These are phyloP conservation scores for Vitis rotundifolia DNA, from an alignment of 164 flowering plant species.

Conservation along the genomic window DNA sequence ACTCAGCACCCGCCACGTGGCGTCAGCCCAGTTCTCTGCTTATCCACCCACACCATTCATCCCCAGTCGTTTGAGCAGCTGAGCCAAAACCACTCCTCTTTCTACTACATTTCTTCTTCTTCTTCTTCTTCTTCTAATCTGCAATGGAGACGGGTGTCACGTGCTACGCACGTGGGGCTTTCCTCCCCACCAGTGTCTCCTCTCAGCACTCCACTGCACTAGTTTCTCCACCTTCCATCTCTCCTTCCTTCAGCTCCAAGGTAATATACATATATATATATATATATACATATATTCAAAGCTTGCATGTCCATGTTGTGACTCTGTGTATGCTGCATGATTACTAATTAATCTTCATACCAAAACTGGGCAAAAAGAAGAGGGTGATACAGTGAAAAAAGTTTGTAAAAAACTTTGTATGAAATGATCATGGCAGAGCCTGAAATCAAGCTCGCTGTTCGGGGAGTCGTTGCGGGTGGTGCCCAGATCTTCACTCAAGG, in stretches of 20 bases:
- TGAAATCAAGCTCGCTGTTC: conserved; percentile 70
- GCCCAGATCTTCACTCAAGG: conserved; percentile 53
- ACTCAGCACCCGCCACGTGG: conserved; percentile 45
- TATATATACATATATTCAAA: background rate
- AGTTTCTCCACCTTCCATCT: conserved; percentile 47
- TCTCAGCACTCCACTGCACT: conserved; percentile 54
- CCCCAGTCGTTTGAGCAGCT: background rate
- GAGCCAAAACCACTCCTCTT: background rate
- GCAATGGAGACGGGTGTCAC: conserved; percentile 74
- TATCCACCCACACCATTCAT: conserved; percentile 25
- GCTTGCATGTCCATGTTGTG: background rate
- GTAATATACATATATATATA: conserved; percentile 26
- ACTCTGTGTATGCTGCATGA: background rate
- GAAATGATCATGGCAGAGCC: conserved; percentile 40
- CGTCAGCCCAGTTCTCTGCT: conserved; percentile 28
- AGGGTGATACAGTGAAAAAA: background rate
- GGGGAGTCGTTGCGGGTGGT: conserved; percentile 63
- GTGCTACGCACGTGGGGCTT: conserved; percentile 60
- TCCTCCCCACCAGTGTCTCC: conserved; percentile 46
- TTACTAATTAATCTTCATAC: background rate
- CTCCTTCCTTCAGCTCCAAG: conserved; percentile 54
- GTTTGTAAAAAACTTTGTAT: background rate
- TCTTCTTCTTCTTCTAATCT: background rate
- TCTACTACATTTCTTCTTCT: conserved; percentile 1
- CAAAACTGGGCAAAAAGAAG: too few species aligned